Evolutionary conservation across 2,329 filamentous ascomycete genomes (phyloP).

Genomic region (Nannizzia gypsea): DNA sequence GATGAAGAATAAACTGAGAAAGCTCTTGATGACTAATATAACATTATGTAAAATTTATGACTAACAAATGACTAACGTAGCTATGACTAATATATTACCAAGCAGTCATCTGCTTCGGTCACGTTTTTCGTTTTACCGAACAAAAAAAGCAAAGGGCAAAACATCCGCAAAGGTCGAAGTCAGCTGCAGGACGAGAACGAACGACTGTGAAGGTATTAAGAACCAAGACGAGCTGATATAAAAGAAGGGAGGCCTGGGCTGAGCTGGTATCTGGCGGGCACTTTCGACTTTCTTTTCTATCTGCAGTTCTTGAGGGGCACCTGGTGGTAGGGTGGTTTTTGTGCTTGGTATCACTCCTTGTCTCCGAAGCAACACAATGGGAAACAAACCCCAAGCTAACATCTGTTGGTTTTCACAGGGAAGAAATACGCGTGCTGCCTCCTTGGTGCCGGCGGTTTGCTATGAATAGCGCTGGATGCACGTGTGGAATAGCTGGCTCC

Average conservation of each 20-base stretch:
- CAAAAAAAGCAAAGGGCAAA: not conserved
- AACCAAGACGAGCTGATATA: not conserved
- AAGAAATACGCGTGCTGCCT: too few species aligned
- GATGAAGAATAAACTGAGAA: not conserved
- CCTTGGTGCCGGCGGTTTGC: too few species aligned
- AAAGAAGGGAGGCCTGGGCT: not conserved
- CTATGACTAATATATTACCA: not conserved
- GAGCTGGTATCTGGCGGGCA: too few species aligned
- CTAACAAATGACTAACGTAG: not conserved
- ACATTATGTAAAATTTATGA: not conserved
- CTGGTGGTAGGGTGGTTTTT: not conserved
- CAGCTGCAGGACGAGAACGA: not conserved
- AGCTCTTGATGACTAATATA: not conserved
- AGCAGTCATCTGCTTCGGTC: not conserved
- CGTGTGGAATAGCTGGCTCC: not conserved
- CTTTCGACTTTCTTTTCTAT: too few species aligned
- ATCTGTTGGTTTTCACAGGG: too few species aligned
- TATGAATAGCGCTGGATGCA: not conserved
- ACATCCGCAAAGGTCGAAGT: not conserved
- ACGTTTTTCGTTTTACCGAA: not conserved
- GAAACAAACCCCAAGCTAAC: too few species aligned
- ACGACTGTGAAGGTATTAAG: not conserved
- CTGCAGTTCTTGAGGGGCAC: too few species aligned
- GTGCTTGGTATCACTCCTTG: not conserved
- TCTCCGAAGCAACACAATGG: not conserved